Conservation (phyloP, 1,284 basidiomycete species). For the Flammula alnicola region DNA sequence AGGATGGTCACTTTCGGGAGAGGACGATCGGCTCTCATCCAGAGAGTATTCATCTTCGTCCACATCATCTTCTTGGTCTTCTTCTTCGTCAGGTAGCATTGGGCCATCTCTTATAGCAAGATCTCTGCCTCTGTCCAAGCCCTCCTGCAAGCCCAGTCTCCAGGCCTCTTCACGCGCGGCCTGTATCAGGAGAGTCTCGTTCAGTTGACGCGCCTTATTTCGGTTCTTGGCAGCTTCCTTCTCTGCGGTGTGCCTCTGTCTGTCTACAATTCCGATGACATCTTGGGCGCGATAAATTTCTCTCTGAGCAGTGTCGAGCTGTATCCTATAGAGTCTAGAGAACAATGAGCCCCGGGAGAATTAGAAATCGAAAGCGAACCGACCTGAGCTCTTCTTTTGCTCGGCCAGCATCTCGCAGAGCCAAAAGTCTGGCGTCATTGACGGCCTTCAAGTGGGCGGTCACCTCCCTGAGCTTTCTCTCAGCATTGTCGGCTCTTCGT, state of each 20-base stretch:
- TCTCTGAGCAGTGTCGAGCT: constrained; percentile 54
- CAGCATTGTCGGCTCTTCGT: constrained; percentile 39
- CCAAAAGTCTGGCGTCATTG: constrained; percentile 55
- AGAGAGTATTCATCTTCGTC: constrained; percentile 19
- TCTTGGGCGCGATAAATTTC: constrained; percentile 63
- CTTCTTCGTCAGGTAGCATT: constrained; percentile 15
- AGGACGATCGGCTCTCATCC: constrained; percentile 17
- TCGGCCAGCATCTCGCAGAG: constrained; percentile 55
- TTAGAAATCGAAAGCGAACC: constrained; percentile 14
- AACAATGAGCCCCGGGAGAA: not conserved
- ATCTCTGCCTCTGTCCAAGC: constrained; percentile 55
- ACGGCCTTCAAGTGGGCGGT: constrained; percentile 56
- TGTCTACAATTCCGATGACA: constrained; percentile 58
- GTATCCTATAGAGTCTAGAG: constrained; percentile 52
- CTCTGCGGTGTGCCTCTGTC: constrained; percentile 59
- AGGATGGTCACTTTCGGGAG: constrained; percentile 12
- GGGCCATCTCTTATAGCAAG: constrained; percentile 43
- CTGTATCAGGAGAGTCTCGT: constrained; percentile 57
- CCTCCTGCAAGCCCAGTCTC: constrained; percentile 59
- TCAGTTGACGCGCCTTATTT: constrained; percentile 53
- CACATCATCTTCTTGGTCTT: constrained; percentile 7
- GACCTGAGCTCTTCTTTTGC: constrained; percentile 54
- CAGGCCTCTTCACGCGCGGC: constrained; percentile 66
- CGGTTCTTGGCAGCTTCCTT: constrained; percentile 59
- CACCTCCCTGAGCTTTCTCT: constrained; percentile 49